Percentiles rank a stretch among this genome's conserved stretches.
Conservation (phyloP, 805 yeast genomes). For the Candida dajiaensis region DNA sequence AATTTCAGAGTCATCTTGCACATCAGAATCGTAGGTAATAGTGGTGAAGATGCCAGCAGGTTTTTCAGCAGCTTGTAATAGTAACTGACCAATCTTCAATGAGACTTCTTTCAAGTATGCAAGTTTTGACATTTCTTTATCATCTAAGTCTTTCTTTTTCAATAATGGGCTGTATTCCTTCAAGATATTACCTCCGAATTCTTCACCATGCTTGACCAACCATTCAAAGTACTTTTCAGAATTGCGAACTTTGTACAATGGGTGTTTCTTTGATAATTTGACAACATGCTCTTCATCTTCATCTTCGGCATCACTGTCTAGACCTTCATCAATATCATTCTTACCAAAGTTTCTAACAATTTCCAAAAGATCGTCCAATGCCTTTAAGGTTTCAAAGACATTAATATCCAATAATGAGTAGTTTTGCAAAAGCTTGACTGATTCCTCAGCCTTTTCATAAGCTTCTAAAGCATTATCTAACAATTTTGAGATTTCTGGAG, state of each 20-base stretch:
- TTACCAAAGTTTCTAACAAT: constrained; percentile 62
- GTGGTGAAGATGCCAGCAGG: constrained; percentile 51
- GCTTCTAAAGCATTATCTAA: constrained; percentile 41
- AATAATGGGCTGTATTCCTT: constrained; percentile 10
- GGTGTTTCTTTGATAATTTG: constrained; percentile 44
- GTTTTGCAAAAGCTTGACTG: constrained; percentile 17
- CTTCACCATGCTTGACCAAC: constrained; percentile 29
- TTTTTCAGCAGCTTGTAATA: constrained; percentile 57
- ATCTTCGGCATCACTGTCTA: constrained; percentile 52
- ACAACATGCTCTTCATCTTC: constrained; percentile 30
- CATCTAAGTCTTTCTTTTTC: constrained; percentile 8
- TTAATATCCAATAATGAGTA: constrained; percentile 34
- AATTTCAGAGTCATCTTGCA: constrained; percentile 25
- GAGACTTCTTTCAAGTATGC: constrained; percentile 35
- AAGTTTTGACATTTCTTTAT: constrained; percentile 15
- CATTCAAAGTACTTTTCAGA: constrained; percentile 45
- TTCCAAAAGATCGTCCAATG: constrained; percentile 63
- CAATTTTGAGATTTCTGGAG: constrained; percentile 30
- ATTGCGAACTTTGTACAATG: constrained; percentile 38
- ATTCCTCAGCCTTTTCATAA: constrained; percentile 39
- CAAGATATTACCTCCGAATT: constrained; percentile 18
- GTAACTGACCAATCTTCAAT: constrained; percentile 55
- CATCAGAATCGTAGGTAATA: constrained; percentile 52
- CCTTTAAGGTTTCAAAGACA: constrained; percentile 46
- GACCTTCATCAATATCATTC: constrained; percentile 47